Evolutionary conservation across 805 yeast species (phyloP), one percentile per base, ranked within the genome.

Genomic region (Metschnikowia cubensis): DNA sequence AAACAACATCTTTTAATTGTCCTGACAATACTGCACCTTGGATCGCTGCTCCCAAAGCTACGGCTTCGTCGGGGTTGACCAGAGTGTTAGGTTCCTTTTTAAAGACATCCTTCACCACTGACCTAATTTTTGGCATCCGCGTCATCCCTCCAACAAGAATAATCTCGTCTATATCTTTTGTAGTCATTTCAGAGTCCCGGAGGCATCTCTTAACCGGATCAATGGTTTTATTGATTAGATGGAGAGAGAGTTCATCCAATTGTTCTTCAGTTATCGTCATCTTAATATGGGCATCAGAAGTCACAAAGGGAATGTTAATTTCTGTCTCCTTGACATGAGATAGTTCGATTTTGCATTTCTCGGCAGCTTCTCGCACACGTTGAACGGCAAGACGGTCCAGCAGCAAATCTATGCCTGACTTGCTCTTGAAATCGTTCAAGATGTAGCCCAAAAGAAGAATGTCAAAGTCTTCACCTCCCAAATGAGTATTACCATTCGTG

Each of bases 141-240:
- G 96, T 87, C 95, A 87, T 87, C 56, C 96, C 96, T 51, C 96
- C 96, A 36, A 87, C 95, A 39, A 87, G 64, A 40, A 87, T 80
- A 31, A 87, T 82, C 64, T 87, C 90, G 61, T 87, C 87, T 44
- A 87, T 75, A 34, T 86, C 89, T 33, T 77, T 76, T 6, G 83
- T 73, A 39, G 81, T 73, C 55, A 87, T 68, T 35, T 80, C 85
- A 1, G 94, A 89, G 69, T 87, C 96, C 59, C 81, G 78, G 42
- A 87, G 65, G 38, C 94, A 90, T 62, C 80, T 80, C 60, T 83
- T 82, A 25, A 87, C 89, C 3, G 92, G 91, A 35, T 79, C 84
- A 8, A 85, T 75, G 8, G 94, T 86, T 57, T 79, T 78, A 50
- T 83, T 72, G 53, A 87, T 83, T 56, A 87, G 71, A 55, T 81